These are phyloP conservation scores for Dryas alaskensis DNA, from an alignment of 306 rosid genomes.

Conservation along the genomic window DNA sequence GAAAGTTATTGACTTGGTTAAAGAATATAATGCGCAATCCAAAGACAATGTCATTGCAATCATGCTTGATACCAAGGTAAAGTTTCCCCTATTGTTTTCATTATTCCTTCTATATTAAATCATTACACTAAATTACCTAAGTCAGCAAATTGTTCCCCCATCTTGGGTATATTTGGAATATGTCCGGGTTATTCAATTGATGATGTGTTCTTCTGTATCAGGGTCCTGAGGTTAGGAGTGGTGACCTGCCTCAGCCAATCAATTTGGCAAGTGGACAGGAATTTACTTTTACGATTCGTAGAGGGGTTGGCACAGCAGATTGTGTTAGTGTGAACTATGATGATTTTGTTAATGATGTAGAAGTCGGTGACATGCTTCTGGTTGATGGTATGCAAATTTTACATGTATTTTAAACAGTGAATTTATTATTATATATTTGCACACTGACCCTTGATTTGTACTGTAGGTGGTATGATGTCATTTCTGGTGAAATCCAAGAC, in stretches of 20 bases:
- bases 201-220: slow-evolving; percentile 25
- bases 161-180: not conserved
- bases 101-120: not conserved
- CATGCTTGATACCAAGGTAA: slow-evolving; percentile 95
- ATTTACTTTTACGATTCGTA: slow-evolving; percentile 78
- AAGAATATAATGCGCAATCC: slow-evolving; percentile 75
- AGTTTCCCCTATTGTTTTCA: not conserved
- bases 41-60: slow-evolving; percentile 81
- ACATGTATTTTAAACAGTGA: not conserved
- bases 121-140: not conserved
- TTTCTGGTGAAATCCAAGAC: slow-evolving; percentile 79
- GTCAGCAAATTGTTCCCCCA: not conserved
- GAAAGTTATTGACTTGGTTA: slow-evolving; percentile 92
- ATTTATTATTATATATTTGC: not conserved
- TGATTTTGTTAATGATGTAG: slow-evolving; percentile 90
- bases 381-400: slow-evolving; percentile 63
- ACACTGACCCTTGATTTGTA: slow-evolving; percentile 32
- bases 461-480: slow-evolving; percentile 96
- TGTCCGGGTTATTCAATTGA: not conserved
- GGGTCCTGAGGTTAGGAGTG: slow-evolving; percentile 99
- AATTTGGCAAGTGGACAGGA: slow-evolving; percentile 61
- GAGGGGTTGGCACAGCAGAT: slow-evolving; percentile 77
- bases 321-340: slow-evolving; percentile 93
- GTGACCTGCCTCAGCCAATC: slow-evolving; percentile 85
- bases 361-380: slow-evolving; percentile 79